Percentiles rank a stretch among this genome's conserved stretches.
These are phyloP conservation scores for Microascus cirrosus DNA, from an alignment of 2,329 filamentous ascomycete genomes.

Conservation along the genomic window DNA sequence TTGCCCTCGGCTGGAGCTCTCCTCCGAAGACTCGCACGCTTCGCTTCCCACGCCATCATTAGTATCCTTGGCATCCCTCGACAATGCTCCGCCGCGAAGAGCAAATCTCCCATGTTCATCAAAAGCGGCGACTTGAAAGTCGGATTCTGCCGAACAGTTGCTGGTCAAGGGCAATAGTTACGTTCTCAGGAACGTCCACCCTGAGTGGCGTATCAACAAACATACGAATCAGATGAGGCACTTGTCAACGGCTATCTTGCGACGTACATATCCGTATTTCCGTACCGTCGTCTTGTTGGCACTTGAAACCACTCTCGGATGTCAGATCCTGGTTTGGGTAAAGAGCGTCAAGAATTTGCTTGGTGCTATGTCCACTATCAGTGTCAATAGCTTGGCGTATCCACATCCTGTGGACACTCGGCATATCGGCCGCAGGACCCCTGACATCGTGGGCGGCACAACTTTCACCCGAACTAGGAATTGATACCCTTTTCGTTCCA, in stretches of 20 bases:
- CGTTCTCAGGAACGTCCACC: not conserved
- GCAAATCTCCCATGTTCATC: not conserved
- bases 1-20: not conserved
- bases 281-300: not conserved
- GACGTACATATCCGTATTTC: not conserved
- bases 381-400: not conserved
- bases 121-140: not conserved
- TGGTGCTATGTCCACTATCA: not conserved
- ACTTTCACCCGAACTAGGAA: not conserved
- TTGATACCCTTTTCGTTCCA: not conserved
- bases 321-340: not conserved
- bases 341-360: not conserved
- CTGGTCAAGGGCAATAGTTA: not conserved
- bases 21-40: not conserved
- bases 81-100: not conserved
- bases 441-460: not conserved
- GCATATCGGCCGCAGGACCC: not conserved
- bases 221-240: not conserved
- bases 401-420: not conserved
- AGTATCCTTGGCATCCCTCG: not conserved
- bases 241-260: not conserved
- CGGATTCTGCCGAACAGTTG: not conserved
- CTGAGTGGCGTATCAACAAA: not conserved
- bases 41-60: not conserved
- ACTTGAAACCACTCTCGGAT: not conserved